Evolutionary conservation across 306 rosid species (phyloP), one percentile per base, ranked within the genome.

Genomic region (Aeschynomene evenia): DNA sequence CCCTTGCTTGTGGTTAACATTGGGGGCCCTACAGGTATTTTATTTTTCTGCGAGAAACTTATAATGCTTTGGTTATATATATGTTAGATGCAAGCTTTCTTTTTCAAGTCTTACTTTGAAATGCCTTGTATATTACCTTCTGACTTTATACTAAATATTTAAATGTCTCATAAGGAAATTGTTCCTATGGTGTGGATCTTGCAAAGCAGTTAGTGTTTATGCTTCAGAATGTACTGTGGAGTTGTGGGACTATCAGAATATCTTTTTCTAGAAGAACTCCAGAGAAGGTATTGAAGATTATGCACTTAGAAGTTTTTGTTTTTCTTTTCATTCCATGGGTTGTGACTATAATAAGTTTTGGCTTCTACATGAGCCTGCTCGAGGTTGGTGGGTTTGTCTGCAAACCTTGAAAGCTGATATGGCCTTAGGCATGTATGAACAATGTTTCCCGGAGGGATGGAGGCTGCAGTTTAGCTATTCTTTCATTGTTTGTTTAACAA

Each of bases 181-280:
- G 98, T 84, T 68, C 76, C 22, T 90, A 88, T 61, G 90, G 80
- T 20, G 73, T 51, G 42, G 89, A 93, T 86, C 94, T 88, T 78
- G 89, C 78, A 14, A 83, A 78, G 40, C 84, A 84, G 73, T 83
- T 94, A 31, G 92, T 78, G 40, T 46, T 74, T 54, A 91, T 79
- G 88, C 85, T 88, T 79, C 89, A 81, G 72, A 87, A 80, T 78
- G 89, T 91, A 69, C 83, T 94, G 40, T 85, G 96, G 94, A 88
- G 98, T 81, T 86, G 98, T 42, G 98, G 96, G 69, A 82, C 82
- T 73, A 77, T 93, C 80, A 80, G 89, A 81, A 82, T 90, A 70
- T 93, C 96, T 46, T 88, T 88, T 82, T 93, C 98, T 14, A 78
- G 97, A 75, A 81, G 97, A 85, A 88, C 98, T 63, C 94, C 97